Evolutionary conservation across 2,329 filamentous ascomycete species (phyloP).

Genomic region (Penicillium sp.): DNA sequence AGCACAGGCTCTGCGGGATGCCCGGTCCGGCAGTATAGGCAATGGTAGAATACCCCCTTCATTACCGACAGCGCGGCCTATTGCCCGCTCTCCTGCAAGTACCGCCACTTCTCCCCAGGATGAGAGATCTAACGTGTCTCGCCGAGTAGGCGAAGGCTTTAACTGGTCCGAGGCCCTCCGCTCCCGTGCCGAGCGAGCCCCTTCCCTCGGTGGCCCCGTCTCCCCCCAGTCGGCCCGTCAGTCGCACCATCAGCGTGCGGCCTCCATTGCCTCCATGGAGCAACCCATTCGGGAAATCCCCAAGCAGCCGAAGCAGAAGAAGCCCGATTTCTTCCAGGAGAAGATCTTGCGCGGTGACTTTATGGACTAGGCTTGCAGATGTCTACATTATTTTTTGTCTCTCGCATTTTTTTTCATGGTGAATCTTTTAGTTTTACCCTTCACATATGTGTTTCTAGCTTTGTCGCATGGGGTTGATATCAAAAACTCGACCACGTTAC

Average conservation of each 20-base stretch:
- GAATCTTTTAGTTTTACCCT: neutral
- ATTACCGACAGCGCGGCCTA: constrained; percentile 24
- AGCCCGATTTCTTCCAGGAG: constrained; percentile 95
- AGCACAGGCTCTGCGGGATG: constrained; percentile 72
- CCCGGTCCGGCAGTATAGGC: constrained; percentile 65
- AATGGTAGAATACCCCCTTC: constrained; percentile 58
- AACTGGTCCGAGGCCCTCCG: constrained; percentile 97
- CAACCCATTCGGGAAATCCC: constrained; percentile 50
- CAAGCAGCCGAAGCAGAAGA: constrained; percentile 56
- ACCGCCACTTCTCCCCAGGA: constrained; percentile 36
- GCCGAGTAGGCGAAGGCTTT: constrained; percentile 79
- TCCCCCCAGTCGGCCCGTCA: constrained; percentile 47
- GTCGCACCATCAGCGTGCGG: constrained; percentile 39
- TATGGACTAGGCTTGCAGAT: constrained; percentile 69
- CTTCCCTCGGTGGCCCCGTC: constrained; percentile 40
- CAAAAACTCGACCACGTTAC: neutral
- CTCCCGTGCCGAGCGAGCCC: constrained; percentile 80
- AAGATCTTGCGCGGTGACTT: constrained; percentile 97
- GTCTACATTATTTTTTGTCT: no score
- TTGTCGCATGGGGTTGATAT: neutral
- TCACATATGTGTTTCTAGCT: constrained; percentile 5
- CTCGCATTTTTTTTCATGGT: neutral
- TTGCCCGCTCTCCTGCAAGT: constrained; percentile 37
- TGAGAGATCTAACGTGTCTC: constrained; percentile 46
- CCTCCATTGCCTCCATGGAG: constrained; percentile 56